Evolutionary conservation across 192 early-diverging fungal species (phyloP), one percentile per base, ranked within the genome.

Genomic region (Mortierella hygrophila): DNA sequence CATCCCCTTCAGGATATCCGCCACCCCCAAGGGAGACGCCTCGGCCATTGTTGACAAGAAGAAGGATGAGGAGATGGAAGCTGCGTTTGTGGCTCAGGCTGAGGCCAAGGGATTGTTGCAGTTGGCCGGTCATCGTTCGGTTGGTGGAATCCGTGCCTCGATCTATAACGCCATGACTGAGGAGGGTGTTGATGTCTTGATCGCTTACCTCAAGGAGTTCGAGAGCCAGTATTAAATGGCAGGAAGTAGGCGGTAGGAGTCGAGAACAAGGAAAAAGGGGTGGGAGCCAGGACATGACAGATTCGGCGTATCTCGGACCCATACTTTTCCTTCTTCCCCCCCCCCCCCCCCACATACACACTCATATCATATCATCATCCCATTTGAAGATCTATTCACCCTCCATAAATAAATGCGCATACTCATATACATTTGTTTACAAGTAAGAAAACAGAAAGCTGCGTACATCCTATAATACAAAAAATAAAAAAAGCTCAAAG

Each of bases 161-260:
- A 93, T 99, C 76, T 98, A 99, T 88, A 99, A 99, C 83, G 97
- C 99, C 42, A 92, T 99, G 92, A 90, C 95, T 9, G 79, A 95
- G 69, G 96, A 98, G 72, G 96, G 93, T 55, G 97, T 97, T 1
- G 90, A 96, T 76, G 91, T 91, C 26, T 89, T 99, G 78, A 94
- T 95, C 7, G 88, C 74, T 6, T 98, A 94, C 76, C 95, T 98
- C 95, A 88, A 90, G 68, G 95, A 95, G 68, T 99, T 99, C 93
- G 93, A 93, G 79, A 78, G 85, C 74, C 69, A 92, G 57, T 86
- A 92, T 65, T 44, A 77, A 68, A 23, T 42, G 35, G 44, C 0
- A 68, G 21, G 76, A 7, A 41, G 3, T 7, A 18, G 9, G 11
- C 4, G 49, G 3, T 7, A 18, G 9, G 11, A 13, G 3, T 15